Evolutionary conservation across 192 early-diverging fungal species (phyloP).

Genomic region (Lobosporangium transversale): DNA sequence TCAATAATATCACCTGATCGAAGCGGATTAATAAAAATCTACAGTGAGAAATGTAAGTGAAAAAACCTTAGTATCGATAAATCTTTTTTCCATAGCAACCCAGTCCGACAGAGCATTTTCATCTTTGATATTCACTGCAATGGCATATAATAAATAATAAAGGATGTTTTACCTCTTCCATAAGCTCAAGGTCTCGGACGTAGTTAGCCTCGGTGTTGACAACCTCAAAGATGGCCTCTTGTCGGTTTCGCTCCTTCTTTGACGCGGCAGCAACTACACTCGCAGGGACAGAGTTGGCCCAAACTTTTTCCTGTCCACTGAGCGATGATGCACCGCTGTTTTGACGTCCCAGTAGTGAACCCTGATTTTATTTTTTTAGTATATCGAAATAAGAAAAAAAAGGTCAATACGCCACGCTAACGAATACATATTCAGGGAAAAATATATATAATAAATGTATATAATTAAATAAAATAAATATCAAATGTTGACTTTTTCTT

Average conservation of each 20-base stretch:
- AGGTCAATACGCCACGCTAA: too few species aligned
- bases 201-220: slow-evolving; percentile 91
- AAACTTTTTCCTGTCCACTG: slow-evolving; percentile 54
- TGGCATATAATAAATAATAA: too few species aligned
- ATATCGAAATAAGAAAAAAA: too few species aligned
- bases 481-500: too few species aligned
- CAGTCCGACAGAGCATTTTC: too few species aligned
- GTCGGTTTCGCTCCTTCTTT: slow-evolving; percentile 80
- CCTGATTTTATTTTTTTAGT: too few species aligned
- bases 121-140: too few species aligned
- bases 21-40: slow-evolving; percentile 38
- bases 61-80: too few species aligned
- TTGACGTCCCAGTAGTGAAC: slow-evolving; percentile 34
- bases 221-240: slow-evolving; percentile 96
- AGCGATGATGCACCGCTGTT: slow-evolving; percentile 60
- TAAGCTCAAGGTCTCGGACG: slow-evolving; percentile 83
- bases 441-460: background rate
- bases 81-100: too few species aligned
- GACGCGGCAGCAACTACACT: slow-evolving; percentile 76
- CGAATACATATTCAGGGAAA: too few species aligned
- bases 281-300: slow-evolving; percentile 80
- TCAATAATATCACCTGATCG: slow-evolving; percentile 32
- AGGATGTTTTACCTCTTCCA: slow-evolving; percentile 86
- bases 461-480: slow-evolving; percentile 2
- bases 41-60: too few species aligned